A percentile compares a stretch with the other conserved stretches of the same genome.
phyloP scores from a whole-genome alignment of 768 basidiomycete genomes.

The Flagelloscypha sp. region DNA sequence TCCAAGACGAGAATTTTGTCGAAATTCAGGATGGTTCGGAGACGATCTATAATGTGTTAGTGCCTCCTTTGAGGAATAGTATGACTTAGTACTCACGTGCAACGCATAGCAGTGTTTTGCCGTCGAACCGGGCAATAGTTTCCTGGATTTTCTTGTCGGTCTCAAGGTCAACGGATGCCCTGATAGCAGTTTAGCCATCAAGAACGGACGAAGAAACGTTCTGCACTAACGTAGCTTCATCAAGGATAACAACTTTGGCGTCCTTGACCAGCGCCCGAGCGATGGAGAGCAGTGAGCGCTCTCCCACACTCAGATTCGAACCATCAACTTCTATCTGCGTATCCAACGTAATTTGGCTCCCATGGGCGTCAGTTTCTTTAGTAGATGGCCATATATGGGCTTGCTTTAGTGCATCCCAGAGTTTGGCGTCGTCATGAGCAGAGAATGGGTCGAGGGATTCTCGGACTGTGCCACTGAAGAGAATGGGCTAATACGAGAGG shows the following conservation, averaged over 20 bases:
- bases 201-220: constrained; percentile 15
- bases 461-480: constrained; percentile 68
- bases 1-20: constrained; percentile 87
- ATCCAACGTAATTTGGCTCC: constrained; percentile 73
- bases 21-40: constrained; percentile 81
- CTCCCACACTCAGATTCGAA: constrained; percentile 70
- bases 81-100: constrained; percentile 62
- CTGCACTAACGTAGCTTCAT: constrained; percentile 67
- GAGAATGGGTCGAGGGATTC: constrained; percentile 89
- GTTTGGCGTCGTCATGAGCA: constrained; percentile 63
- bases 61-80: no score
- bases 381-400: constrained; percentile 76
- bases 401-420: constrained; percentile 86
- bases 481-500: constrained; percentile 54
- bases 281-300: constrained; percentile 77
- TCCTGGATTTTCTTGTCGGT: constrained; percentile 88
- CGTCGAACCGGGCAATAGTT: constrained; percentile 76
- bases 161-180: constrained; percentile 79
- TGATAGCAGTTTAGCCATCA: constrained; percentile 8
- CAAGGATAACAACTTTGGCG: constrained; percentile 75
- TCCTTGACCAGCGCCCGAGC: constrained; percentile 87
- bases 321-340: constrained; percentile 83
- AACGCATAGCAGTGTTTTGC: constrained; percentile 81
- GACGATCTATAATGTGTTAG: constrained; percentile 44
- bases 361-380: constrained; percentile 30